These are phyloP conservation scores for Zygoascus bituminiphila DNA, from an alignment of 805 yeast genomes.

Conservation along the genomic window DNA sequence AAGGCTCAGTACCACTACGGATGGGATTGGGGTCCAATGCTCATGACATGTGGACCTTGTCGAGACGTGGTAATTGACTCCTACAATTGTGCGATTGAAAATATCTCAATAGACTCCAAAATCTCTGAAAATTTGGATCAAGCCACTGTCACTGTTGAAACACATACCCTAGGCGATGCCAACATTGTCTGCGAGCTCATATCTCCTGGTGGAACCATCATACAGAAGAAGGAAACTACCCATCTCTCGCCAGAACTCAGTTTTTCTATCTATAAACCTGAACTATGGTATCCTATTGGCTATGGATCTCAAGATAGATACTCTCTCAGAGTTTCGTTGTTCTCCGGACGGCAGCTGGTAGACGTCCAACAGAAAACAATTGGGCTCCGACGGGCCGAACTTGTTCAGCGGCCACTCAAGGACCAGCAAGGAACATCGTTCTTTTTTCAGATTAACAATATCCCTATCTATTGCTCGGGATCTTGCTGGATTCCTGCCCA, in stretches of 20 bases:
- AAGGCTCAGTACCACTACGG: slow-evolving; percentile 50
- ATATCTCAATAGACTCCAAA: slow-evolving; percentile 16
- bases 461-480: slow-evolving; percentile 35
- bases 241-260: background rate
- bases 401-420: slow-evolving; percentile 31
- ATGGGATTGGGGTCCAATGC: slow-evolving; percentile 49
- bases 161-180: slow-evolving; percentile 4
- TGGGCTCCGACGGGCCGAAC: slow-evolving; percentile 35
- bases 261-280: slow-evolving; percentile 23
- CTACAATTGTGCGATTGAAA: slow-evolving; percentile 18
- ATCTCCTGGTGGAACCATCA: slow-evolving; percentile 9
- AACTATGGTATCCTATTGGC: slow-evolving; percentile 37
- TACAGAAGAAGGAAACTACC: background rate
- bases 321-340: slow-evolving; percentile 14
- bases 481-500: slow-evolving; percentile 46
- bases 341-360: background rate
- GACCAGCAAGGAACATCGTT: slow-evolving; percentile 35
- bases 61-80: slow-evolving; percentile 30
- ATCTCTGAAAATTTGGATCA: slow-evolving; percentile 12
- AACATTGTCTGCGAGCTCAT: slow-evolving; percentile 7
- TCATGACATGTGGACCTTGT: slow-evolving; percentile 40
- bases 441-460: slow-evolving; percentile 35
- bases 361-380: slow-evolving; percentile 19
- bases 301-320: slow-evolving; percentile 34
- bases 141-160: slow-evolving; percentile 10